Evolutionary conservation across 2,329 filamentous ascomycete genomes (phyloP), one percentile per base, ranked within the genome.

Genomic region (Hymenotorrendiella dingleyae): DNA sequence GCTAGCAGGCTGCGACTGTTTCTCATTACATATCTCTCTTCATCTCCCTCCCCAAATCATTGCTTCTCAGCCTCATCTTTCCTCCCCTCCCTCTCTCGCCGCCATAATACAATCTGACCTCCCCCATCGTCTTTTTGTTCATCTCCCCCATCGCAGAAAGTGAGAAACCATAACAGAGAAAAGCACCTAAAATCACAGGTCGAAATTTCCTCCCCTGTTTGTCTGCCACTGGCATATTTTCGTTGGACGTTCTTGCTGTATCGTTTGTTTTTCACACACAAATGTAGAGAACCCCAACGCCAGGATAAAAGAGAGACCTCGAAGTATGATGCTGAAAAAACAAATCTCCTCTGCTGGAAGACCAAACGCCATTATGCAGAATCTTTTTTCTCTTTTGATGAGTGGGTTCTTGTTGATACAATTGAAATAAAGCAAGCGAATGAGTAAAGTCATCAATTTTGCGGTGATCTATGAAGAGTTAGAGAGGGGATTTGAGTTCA

Each of bases 351-450:
- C 41, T 29, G 19, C 30, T 33, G 40, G 33, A 47, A 45, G 39
- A 45, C 52, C 42, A 40, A 49, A 52, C 52, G 52, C 52, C 49
- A 9, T 26, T 43, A 52, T 50, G 49, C 43, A 49, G 38, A 49
- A 45, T 36, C 30, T 49, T 42, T 50, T 52, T 52, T 50, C 45
- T 48, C 37, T 52, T 50, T 52, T 47, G 35, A 24, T 50, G 38
- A 46, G 36, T 43, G 23, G 29, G 30, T 38, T 48, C 28, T 49
- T 58, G 53, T 57, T 59, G 50, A 48, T 59, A 58, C 55, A 58
- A 49, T 48, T 47, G 36, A 23, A 39, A 41, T 43, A 41, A 46
- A 43, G 33, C 14, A 30, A 34, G 28, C 14, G 27, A 38, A n/a
- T 41, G 19, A 42, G 42, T 36, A 41, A 23, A 16, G 16, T 43